These are phyloP conservation scores for Aplosporella prunicola DNA, from an alignment of 2,329 filamentous ascomycete species.

Conservation along the genomic window DNA sequence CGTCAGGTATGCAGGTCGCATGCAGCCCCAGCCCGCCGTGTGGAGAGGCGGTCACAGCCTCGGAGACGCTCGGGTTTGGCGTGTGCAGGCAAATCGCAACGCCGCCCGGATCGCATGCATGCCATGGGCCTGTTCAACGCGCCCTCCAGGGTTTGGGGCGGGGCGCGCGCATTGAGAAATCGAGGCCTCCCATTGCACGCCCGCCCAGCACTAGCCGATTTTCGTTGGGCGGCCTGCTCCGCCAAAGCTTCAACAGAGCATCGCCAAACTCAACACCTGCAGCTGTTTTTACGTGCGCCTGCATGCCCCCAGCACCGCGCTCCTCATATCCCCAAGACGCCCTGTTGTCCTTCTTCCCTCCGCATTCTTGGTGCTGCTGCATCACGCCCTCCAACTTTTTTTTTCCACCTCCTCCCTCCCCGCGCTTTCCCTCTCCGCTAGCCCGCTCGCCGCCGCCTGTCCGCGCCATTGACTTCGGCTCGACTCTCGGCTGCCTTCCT, in stretches of 20 bases:
- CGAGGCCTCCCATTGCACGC: too few relatives aligned
- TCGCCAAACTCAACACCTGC: conserved; percentile 8
- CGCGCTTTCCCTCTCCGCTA: too few relatives aligned
- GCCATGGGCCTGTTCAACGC: too few relatives aligned
- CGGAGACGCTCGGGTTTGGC: neutral
- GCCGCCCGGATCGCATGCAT: neutral
- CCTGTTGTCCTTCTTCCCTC: too few relatives aligned
- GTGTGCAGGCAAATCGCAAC: neutral
- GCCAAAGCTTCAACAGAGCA: conserved; percentile 11
- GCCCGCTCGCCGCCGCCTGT: too few relatives aligned
- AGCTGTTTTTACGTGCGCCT: conserved; percentile 8
- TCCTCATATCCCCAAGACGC: conserved; percentile 6
- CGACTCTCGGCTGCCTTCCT: conserved; percentile 11
- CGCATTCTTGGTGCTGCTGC: too few relatives aligned
- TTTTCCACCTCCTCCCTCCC: too few relatives aligned
- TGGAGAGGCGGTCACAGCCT: neutral
- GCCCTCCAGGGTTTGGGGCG: too few relatives aligned
- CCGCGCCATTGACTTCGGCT: neutral
- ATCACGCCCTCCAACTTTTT: too few relatives aligned
- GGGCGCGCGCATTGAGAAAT: too few relatives aligned
- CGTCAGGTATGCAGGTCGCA: conserved; percentile 11
- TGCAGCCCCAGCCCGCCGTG: conserved; percentile 6
- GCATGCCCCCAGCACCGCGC: conserved; percentile 12
- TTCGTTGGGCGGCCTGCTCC: conserved; percentile 12
- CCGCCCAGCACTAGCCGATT: conserved; percentile 11